Evolutionary conservation across 2,329 filamentous ascomycete species (phyloP).

Genomic region (Hysterium pulicare): DNA sequence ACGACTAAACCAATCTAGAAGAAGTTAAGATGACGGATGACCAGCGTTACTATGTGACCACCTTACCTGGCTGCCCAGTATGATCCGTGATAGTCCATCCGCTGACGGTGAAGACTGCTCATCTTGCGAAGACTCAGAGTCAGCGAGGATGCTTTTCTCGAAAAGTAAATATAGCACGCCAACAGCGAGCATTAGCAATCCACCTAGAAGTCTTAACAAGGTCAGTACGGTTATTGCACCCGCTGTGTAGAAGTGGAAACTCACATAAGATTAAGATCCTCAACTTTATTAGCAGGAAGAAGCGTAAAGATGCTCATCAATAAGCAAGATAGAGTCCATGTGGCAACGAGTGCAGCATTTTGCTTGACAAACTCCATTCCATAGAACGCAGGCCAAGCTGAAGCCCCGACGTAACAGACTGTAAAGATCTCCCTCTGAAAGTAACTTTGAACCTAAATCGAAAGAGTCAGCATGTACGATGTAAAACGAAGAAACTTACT

Average conservation of each 20-base stretch:
- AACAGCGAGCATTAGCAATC: constrained; percentile 70
- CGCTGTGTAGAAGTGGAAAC: constrained; percentile 23
- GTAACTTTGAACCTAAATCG: constrained; percentile 85
- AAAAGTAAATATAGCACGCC: constrained; percentile 77
- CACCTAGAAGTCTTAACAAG: constrained; percentile 63
- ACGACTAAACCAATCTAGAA: constrained; percentile 68
- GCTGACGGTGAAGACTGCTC: constrained; percentile 25
- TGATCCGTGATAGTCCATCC: constrained; percentile 53
- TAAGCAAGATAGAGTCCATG: constrained; percentile 74
- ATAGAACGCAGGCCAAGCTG: constrained; percentile 74
- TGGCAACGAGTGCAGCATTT: constrained; percentile 61
- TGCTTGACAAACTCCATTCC: constrained; percentile 68
- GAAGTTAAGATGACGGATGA: constrained; percentile 1
- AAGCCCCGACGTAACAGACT: constrained; percentile 69
- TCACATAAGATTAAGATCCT: constrained; percentile 72
- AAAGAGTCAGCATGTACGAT: neutral
- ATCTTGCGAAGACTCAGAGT: constrained; percentile 33
- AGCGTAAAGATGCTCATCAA: constrained; percentile 90
- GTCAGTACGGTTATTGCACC: neutral
- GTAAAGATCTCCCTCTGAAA: constrained; percentile 88
- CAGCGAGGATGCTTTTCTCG: constrained; percentile 60
- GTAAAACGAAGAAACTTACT: too few relatives aligned
- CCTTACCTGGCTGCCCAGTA: constrained; percentile 65
- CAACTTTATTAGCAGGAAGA: constrained; percentile 79
- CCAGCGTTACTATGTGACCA: too few relatives aligned